Conservation (phyloP, 2,329 filamentous ascomycete genomes). For the Verticillium zaregamsianum region DNA sequence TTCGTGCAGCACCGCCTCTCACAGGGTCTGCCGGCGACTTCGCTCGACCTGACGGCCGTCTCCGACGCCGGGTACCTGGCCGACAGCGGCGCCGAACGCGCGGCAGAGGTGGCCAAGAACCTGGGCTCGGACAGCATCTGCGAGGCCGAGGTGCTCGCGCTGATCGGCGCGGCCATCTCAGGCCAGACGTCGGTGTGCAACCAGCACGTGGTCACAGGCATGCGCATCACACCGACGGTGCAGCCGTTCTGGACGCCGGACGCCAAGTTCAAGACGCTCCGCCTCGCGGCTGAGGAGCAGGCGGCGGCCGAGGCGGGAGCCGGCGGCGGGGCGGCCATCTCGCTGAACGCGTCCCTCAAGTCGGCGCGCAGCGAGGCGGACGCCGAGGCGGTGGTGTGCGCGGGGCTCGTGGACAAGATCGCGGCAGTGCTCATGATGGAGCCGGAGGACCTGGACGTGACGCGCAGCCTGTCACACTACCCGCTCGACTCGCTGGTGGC, state of each 20-base stretch:
- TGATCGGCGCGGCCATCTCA: slow-evolving; percentile 46
- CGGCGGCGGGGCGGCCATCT: slow-evolving; percentile 24
- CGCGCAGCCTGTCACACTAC: slow-evolving; percentile 32
- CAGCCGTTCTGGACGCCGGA: slow-evolving; percentile 51
- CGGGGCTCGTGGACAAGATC: slow-evolving; percentile 43
- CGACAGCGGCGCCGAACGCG: slow-evolving; percentile 36
- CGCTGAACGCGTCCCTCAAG: slow-evolving; percentile 39
- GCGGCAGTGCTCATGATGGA: slow-evolving; percentile 45
- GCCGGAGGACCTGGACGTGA: slow-evolving; percentile 42
- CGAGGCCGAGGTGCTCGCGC: slow-evolving; percentile 49
- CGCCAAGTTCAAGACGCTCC: slow-evolving; percentile 48
- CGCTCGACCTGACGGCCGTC: slow-evolving; percentile 50
- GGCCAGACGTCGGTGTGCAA: slow-evolving; percentile 38
- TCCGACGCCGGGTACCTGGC: slow-evolving; percentile 47
- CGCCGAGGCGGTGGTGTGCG: slow-evolving; percentile 38
- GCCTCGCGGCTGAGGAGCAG: slow-evolving; percentile 32
- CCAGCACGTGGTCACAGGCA: slow-evolving; percentile 49
- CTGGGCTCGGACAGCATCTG: slow-evolving; percentile 44
- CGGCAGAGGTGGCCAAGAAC: slow-evolving; percentile 43
- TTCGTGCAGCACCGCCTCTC: slow-evolving; percentile 30
- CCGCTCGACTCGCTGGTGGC: slow-evolving; percentile 44
- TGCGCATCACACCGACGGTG: slow-evolving; percentile 41
- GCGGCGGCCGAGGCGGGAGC: slow-evolving; percentile 28
- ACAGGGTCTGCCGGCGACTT: slow-evolving; percentile 32
- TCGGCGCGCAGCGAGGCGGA: slow-evolving; percentile 37